Evolutionary conservation across 208 protist genomes (phyloP).

Genomic region (Trypanosoma conorhini): DNA sequence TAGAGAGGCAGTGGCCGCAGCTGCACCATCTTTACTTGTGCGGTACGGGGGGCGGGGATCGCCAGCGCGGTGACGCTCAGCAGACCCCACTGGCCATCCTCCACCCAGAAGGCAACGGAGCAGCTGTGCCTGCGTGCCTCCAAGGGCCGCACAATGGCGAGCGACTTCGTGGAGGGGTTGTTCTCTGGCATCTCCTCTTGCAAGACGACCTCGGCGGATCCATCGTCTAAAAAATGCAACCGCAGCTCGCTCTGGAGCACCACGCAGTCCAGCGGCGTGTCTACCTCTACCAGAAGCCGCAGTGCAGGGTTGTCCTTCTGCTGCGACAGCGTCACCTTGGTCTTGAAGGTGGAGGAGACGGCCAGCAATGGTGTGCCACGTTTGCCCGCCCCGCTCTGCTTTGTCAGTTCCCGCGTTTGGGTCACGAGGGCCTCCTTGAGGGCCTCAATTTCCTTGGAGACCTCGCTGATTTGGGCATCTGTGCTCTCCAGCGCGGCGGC

Average conservation of each 20-base stretch:
- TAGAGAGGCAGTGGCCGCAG: conserved; percentile 71
- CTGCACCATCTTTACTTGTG: conserved; percentile 60
- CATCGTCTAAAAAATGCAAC: conserved; percentile 50
- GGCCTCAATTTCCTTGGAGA: conserved; percentile 41
- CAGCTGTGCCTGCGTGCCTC: conserved; percentile 12
- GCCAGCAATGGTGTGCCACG: conserved; percentile 37
- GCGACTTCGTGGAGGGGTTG: conserved; percentile 8
- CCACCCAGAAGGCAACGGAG: conserved; percentile 44
- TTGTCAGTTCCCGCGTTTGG: conserved; percentile 47
- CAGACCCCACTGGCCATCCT: conserved; percentile 48
- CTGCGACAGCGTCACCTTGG: conserved; percentile 49
- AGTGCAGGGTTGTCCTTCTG: conserved; percentile 53
- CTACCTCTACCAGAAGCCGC: conserved; percentile 52
- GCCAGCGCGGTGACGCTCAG: conserved; percentile 50
- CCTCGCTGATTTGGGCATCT: conserved; percentile 38
- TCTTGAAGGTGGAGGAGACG: conserved; percentile 67
- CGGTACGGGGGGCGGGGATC: conserved; percentile 58
- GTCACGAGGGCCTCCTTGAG: conserved; percentile 42
- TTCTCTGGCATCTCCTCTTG: conserved; percentile 20
- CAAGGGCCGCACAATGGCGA: conserved; percentile 16
- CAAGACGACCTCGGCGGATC: conserved; percentile 33
- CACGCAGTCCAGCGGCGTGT: conserved; percentile 56
- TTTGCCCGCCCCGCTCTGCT: conserved; percentile 23
- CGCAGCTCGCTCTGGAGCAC: conserved; percentile 44
- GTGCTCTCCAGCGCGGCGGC: conserved; percentile 22